A percentile compares a stretch with the other conserved stretches of the same genome.
Evolutionary conservation across 2,329 filamentous ascomycete genomes (phyloP).

Genomic region (Teratosphaeria destructans): DNA sequence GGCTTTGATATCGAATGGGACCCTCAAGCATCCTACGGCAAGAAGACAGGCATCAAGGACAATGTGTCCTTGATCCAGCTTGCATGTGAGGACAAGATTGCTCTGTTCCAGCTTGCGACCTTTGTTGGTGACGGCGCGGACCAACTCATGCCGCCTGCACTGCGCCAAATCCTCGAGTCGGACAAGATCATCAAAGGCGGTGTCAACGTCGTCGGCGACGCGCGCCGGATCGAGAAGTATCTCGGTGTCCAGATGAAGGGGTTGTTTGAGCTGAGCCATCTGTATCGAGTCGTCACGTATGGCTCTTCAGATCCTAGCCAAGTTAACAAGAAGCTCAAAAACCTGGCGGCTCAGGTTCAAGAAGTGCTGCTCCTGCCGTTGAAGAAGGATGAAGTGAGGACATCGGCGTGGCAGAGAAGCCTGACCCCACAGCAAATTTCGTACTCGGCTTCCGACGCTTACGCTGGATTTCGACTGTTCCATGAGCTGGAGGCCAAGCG

Average conservation of each 20-base stretch:
- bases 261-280: slow-evolving; percentile 70
- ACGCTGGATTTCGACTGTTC: slow-evolving; percentile 66
- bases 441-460: slow-evolving; percentile 75
- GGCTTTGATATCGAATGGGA: slow-evolving; percentile 90
- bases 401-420: slow-evolving; percentile 60
- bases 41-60: slow-evolving; percentile 42
- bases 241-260: slow-evolving; percentile 56
- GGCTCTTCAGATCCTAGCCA: slow-evolving; percentile 42
- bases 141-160: slow-evolving; percentile 58
- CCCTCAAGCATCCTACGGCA: slow-evolving; percentile 31
- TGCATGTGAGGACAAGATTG: slow-evolving; percentile 65
- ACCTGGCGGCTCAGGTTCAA: slow-evolving; percentile 58
- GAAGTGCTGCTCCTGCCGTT: slow-evolving; percentile 64
- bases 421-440: slow-evolving; percentile 56
- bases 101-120: slow-evolving; percentile 68
- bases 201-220: slow-evolving; percentile 60
- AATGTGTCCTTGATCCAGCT: slow-evolving; percentile 78
- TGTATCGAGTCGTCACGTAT: slow-evolving; percentile 68
- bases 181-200: slow-evolving; percentile 61
- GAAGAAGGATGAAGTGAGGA: slow-evolving; percentile 63
- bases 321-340: slow-evolving; percentile 58
- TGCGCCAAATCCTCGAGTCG: slow-evolving; percentile 64
- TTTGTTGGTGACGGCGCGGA: slow-evolving; percentile 31
- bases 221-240: slow-evolving; percentile 54
- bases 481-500: slow-evolving; percentile 60